Percentiles rank a stretch among this genome's conserved stretches.
Conservation (phyloP, 257 asterid species). For the Nicotiana tomentosiformis region DNA sequence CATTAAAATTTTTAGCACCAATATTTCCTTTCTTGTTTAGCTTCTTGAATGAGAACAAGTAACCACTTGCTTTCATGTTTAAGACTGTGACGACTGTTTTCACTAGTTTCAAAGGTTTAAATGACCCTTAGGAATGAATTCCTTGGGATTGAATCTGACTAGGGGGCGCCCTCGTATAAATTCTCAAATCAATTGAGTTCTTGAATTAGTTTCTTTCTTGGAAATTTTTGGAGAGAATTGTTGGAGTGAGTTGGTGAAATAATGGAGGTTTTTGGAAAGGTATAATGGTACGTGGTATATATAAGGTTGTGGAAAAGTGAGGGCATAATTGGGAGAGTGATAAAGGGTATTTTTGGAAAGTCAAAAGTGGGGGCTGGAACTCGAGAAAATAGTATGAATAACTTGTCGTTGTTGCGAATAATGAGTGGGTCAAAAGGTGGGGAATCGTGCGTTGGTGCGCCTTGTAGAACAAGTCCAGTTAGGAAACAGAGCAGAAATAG, state of each 20-base stretch:
- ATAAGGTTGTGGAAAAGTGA: neutral
- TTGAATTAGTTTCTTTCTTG: neutral
- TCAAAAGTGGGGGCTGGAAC: neutral
- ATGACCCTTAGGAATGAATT: neutral
- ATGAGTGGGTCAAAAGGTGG: neutral
- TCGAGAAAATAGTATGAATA: neutral
- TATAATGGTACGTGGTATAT: neutral
- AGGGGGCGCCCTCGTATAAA: neutral
- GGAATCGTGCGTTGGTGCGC: neutral
- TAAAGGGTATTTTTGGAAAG: neutral
- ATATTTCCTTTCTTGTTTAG: slow-evolving; percentile 33
- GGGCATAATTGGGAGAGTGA: too few relatives aligned
- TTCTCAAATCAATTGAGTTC: neutral
- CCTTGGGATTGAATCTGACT: neutral
- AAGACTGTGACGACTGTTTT: neutral
- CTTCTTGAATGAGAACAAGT: slow-evolving; percentile 42
- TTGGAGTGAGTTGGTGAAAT: neutral
- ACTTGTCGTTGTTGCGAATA: neutral
- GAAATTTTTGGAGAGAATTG: neutral
- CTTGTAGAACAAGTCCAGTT: neutral
- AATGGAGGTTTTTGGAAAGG: neutral
- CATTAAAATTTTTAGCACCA: neutral
- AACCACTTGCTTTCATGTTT: slow-evolving; percentile 42
- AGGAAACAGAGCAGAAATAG: neutral
- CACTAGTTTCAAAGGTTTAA: too few relatives aligned